Conservation (phyloP, 805 yeast species). For the Maudiozyma turicensis region DNA sequence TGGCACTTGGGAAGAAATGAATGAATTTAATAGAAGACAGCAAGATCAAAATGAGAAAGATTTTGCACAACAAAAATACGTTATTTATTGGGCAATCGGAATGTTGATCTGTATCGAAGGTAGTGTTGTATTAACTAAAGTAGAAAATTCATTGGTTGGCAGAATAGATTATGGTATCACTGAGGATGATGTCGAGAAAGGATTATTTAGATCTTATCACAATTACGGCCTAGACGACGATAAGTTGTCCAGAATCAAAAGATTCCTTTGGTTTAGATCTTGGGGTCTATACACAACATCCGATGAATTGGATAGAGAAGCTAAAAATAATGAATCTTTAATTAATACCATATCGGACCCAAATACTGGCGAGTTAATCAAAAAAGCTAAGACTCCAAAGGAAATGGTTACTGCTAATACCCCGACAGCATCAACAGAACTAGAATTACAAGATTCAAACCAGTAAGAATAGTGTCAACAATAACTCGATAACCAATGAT, state of each 20-base stretch:
- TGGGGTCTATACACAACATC: conserved; percentile 26
- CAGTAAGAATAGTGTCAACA: too few species aligned
- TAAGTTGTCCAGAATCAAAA: conserved; percentile 40
- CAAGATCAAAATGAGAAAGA: background rate
- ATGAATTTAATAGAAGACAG: conserved; percentile 19
- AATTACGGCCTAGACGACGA: conserved; percentile 46
- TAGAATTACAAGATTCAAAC: too few species aligned
- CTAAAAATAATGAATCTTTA: conserved; percentile 62
- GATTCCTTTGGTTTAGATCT: conserved; percentile 50
- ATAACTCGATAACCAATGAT: too few species aligned
- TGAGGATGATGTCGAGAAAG: conserved; percentile 35
- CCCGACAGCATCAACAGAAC: background rate
- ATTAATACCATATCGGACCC: conserved; percentile 39
- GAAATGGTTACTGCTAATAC: background rate
- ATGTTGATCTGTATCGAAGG: conserved; percentile 34
- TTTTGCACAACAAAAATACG: background rate
- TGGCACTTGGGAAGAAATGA: conserved; percentile 56
- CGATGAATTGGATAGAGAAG: conserved; percentile 29
- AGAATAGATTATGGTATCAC: conserved; percentile 17
- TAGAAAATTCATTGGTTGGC: conserved; percentile 29
- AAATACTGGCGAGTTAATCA: background rate
- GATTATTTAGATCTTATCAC: conserved; percentile 33
- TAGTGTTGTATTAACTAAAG: conserved; percentile 31
- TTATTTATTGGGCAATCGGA: conserved; percentile 14
- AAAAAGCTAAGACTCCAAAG: background rate